phyloP scores from a whole-genome alignment of 2,329 filamentous ascomycete species.

The Stachybotrys echinatus region DNA sequence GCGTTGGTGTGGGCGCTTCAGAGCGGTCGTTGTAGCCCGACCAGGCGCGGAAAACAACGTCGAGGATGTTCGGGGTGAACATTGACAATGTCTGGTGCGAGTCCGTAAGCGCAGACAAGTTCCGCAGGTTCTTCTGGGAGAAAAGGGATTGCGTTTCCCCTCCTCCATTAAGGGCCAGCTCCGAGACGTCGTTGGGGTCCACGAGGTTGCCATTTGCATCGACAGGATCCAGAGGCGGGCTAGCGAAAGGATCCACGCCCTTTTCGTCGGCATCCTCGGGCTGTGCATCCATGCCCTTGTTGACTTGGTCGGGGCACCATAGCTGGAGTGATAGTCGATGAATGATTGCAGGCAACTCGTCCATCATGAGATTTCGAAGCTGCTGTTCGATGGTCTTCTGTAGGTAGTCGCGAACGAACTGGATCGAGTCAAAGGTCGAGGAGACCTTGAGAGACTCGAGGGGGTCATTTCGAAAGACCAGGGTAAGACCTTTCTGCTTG shows the following conservation, averaged over 20 bases:
- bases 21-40: conserved; percentile 69
- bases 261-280: conserved; percentile 50
- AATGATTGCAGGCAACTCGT: conserved; percentile 93
- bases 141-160: conserved; percentile 85
- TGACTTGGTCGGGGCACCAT: conserved; percentile 78
- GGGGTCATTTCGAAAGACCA: conserved; percentile 97
- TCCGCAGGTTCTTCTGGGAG: conserved; percentile 88
- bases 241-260: conserved; percentile 74
- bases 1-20: conserved; percentile 48
- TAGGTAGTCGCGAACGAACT: conserved; percentile 94
- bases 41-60: conserved; percentile 91
- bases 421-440: conserved; percentile 97
- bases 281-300: conserved; percentile 41
- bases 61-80: conserved; percentile 84
- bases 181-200: conserved; percentile 69
- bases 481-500: conserved; percentile 90
- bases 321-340: conserved; percentile 83
- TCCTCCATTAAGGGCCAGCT: conserved; percentile 71
- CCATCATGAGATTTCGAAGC: conserved; percentile 91
- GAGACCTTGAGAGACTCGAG: conserved; percentile 97
- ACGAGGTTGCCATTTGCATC: conserved; percentile 74
- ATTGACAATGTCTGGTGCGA: conserved; percentile 87
- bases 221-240: conserved; percentile 74
- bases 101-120: conserved; percentile 75
- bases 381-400: conserved; percentile 95